Conservation (phyloP, 768 basidiomycete species). For the Amanita pseudoporphyria region DNA sequence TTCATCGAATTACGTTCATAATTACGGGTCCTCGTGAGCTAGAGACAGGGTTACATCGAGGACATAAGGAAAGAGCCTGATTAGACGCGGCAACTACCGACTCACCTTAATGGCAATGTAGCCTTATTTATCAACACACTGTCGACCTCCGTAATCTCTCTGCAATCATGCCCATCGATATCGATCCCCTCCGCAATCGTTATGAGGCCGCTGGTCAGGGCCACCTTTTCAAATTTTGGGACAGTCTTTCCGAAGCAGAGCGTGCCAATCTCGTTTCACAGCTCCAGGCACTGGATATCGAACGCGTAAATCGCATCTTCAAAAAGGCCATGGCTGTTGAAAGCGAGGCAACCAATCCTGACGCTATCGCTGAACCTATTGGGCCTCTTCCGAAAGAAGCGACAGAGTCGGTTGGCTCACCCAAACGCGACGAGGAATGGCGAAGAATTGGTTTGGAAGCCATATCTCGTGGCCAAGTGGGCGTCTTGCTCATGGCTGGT, state of each 20-base stretch:
- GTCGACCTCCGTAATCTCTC: background rate
- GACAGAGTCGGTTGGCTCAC: conserved; percentile 49
- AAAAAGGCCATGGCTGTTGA: conserved; percentile 64
- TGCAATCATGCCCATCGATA: conserved; percentile 47
- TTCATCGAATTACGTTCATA: too few relatives aligned
- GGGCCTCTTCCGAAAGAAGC: conserved; percentile 76
- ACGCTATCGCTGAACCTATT: conserved; percentile 41
- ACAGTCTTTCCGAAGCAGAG: conserved; percentile 54
- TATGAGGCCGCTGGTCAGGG: conserved; percentile 79
- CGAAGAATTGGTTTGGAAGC: conserved; percentile 70
- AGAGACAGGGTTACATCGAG: too few relatives aligned
- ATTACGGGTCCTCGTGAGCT: too few relatives aligned
- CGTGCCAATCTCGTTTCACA: conserved; percentile 57
- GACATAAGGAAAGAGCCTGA: too few relatives aligned
- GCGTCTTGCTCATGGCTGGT: conserved; percentile 96
- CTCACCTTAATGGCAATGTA: background rate
- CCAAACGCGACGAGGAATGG: conserved; percentile 64
- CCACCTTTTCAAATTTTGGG: conserved; percentile 87
- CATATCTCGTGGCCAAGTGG: conserved; percentile 75
- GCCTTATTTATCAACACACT: background rate
- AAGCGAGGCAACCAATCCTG: conserved; percentile 32
- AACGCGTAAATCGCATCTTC: conserved; percentile 88
- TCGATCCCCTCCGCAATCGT: conserved; percentile 44
- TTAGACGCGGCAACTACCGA: conserved; percentile 11
- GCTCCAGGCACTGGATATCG: conserved; percentile 73